Evolutionary conservation across 768 basidiomycete species (phyloP).

Genomic region (Royoungia palumana): DNA sequence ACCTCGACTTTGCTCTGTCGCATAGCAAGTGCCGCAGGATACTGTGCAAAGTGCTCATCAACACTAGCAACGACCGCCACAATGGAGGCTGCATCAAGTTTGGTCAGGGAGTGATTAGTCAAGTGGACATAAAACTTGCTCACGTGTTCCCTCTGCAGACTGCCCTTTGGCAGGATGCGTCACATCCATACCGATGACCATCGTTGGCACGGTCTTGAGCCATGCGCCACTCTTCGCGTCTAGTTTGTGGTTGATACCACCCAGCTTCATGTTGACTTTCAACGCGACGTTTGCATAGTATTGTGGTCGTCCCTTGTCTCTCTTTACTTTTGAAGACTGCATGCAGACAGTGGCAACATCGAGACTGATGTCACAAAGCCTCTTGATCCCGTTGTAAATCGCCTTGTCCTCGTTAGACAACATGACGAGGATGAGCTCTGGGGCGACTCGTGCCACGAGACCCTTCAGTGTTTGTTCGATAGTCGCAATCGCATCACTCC

Average conservation of each 20-base stretch:
- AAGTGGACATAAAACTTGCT: conserved; percentile 1
- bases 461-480: not conserved
- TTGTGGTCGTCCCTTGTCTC: conserved; percentile 45
- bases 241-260: conserved; percentile 50
- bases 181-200: conserved; percentile 60
- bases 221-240: conserved; percentile 37
- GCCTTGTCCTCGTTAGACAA: conserved; percentile 45
- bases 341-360: conserved; percentile 66
- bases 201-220: conserved; percentile 43
- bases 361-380: conserved; percentile 46
- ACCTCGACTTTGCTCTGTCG: conserved; percentile 67
- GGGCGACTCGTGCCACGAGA: not conserved
- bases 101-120: not conserved
- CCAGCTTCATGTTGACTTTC: conserved; percentile 56
- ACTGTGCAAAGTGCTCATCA: conserved; percentile 46
- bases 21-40: conserved; percentile 45
- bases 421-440: conserved; percentile 40
- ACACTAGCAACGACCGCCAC: conserved; percentile 52
- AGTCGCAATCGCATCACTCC: conserved; percentile 44
- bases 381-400: conserved; percentile 50
- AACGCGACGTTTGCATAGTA: conserved; percentile 55
- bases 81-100: conserved; percentile 36
- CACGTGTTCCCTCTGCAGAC: conserved; percentile 48
- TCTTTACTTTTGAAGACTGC: conserved; percentile 59
- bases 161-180: conserved; percentile 68